Evolutionary conservation across 805 yeast species (phyloP), one percentile per base, ranked within the genome.

Genomic region (Lachancea fermentati): DNA sequence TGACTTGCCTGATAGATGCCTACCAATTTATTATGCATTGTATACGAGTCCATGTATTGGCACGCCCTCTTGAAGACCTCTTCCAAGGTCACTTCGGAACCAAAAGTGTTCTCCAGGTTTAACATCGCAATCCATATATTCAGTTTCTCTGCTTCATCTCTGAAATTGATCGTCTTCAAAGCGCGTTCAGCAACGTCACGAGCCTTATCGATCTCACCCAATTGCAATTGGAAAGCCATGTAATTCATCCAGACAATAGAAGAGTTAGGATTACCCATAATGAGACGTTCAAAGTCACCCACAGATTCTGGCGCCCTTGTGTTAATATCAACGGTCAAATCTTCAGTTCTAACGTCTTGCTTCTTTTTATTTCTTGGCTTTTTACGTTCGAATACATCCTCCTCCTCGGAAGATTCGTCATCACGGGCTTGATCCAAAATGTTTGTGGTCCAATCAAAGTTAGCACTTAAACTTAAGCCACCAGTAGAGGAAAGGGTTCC

Each of bases 241-340:
- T 85, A 93, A 66, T 89, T 86, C 85, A 93, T 91, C 98, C 98
- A 93, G 42, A 87, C 65, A 26, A 89, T 76, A 1, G 98, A 91
- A 2, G 96, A 86, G 68, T 86, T 83, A 35, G 98, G 97, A 58
- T 84, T 84, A 60, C 97, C 94, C 45, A 93, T 75, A 41, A 93
- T 73, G 49, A 93, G 67, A 56, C 98, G 79, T 66, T 93, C 99
- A 55, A 88, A 93, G 62, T 93, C 99, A 34, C 79, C 68, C 32
- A 79, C 84, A 43, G 97, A 87, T 64, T 91, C 94, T 29, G 98
- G 98, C 12, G 89, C 85, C 53, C 88, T 75, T 11, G 91, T 75
- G 52, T 78, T 78, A 45, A 93, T 72, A 37, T 85, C 93, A 39
- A 81, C 89, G 9, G 97, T 93, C 52, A 78, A 77, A 60, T 93